phyloP scores from a whole-genome alignment of 768 basidiomycete genomes.

The Lentinula guzmanii region DNA sequence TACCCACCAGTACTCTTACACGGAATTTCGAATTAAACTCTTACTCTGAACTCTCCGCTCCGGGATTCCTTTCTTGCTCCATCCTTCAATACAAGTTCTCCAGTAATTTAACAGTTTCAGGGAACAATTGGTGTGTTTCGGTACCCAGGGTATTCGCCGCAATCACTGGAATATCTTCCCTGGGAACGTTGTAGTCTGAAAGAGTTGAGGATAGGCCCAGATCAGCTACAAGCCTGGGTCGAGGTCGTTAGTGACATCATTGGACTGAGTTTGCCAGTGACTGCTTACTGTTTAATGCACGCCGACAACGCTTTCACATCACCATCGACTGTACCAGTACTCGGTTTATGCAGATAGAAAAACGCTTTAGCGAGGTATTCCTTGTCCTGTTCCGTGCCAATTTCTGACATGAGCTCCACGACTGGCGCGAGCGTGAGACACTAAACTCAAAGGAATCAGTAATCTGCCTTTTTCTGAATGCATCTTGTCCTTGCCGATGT shows the following conservation, averaged over 20 bases:
- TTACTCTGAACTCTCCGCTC: background rate
- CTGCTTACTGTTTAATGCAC: slow-evolving; percentile 46
- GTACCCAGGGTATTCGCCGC: slow-evolving; percentile 43
- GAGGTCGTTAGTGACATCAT: background rate
- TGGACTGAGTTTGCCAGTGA: slow-evolving; percentile 14
- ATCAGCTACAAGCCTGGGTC: slow-evolving; percentile 46
- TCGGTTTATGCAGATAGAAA: slow-evolving; percentile 51
- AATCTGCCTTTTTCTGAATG: background rate
- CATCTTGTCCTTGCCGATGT: slow-evolving; percentile 53
- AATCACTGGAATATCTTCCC: slow-evolving; percentile 44
- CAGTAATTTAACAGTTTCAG: slow-evolving; percentile 43
- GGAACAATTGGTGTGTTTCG: slow-evolving; percentile 29
- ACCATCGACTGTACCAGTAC: slow-evolving; percentile 60
- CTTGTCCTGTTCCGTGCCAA: slow-evolving; percentile 58
- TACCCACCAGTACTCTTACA: background rate
- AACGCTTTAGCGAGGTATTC: slow-evolving; percentile 49
- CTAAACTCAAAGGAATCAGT: slow-evolving; percentile 24
- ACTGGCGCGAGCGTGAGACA: slow-evolving; percentile 69
- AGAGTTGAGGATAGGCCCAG: slow-evolving; percentile 58
- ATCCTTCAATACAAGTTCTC: slow-evolving; percentile 26
- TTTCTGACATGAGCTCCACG: slow-evolving; percentile 51
- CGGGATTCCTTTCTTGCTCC: background rate
- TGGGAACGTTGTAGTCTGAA: slow-evolving; percentile 59
- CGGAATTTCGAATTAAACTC: background rate
- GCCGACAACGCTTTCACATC: slow-evolving; percentile 50